A percentile compares a stretch with the other conserved stretches of the same genome.
phyloP scores from a whole-genome alignment of 768 basidiomycete genomes.

The Rhodotorula kratochvilovae region DNA sequence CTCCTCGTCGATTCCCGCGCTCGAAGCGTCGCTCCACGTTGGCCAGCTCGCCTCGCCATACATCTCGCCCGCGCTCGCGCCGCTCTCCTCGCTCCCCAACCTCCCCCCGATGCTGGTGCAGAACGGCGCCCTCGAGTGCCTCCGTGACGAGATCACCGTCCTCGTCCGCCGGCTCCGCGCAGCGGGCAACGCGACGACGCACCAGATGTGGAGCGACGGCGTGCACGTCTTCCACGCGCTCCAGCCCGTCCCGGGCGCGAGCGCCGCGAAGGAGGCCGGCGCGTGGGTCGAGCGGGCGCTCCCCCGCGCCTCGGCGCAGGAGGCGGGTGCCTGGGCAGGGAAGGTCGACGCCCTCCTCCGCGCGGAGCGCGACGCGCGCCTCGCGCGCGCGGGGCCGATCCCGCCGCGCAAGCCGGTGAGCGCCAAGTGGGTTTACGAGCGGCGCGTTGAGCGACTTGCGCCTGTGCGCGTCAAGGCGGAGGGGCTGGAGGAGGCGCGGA shows the following conservation, averaged over 20 bases:
- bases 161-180: slow-evolving; percentile 81
- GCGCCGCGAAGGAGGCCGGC: not conserved
- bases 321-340: not conserved
- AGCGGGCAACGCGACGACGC: slow-evolving; percentile 70
- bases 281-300: not conserved
- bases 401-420: no score
- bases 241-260: not conserved
- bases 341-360: not conserved
- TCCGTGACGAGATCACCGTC: slow-evolving; percentile 85
- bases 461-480: not conserved
- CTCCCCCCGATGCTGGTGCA: slow-evolving; percentile 86
- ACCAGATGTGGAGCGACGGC: slow-evolving; percentile 83
- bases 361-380: not conserved
- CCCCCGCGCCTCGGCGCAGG: not conserved
- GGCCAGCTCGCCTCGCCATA: slow-evolving; percentile 67
- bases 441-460: not conserved
- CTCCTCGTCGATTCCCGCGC: not conserved
- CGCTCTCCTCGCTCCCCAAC: slow-evolving; percentile 60
- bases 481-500: not conserved
- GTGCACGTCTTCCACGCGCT: slow-evolving; percentile 49
- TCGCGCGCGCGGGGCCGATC: not conserved
- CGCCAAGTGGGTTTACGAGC: not conserved
- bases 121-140: slow-evolving; percentile 81
- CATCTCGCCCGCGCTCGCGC: slow-evolving; percentile 80
- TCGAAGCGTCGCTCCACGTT: slow-evolving; percentile 60